Base-by-base conservation (phyloP, 139 green algal genomes). In the Marvania coccoides region DNA sequence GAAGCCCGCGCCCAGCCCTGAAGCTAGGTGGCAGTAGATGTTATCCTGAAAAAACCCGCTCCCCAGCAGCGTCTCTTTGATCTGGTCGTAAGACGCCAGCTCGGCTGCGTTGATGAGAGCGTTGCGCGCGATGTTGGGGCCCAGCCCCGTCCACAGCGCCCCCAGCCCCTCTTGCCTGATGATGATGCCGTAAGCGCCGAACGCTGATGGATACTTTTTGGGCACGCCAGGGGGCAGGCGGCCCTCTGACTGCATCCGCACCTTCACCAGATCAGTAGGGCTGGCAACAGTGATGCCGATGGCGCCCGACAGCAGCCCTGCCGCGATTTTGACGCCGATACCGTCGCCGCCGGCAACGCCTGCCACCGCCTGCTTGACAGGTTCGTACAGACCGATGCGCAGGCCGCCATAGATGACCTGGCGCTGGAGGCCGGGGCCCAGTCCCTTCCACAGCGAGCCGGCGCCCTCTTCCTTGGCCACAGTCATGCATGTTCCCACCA, bases 61-160 rank as follows among this genome's bases (percentile, higher is more conserved):
- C 1, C 13, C 57, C 51, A 95, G 58, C 48, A 93, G 35, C 0
- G 53, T 67, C 72, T 88, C 34, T 71, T 95, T 96, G 68, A 95
- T 89, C 78, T 96, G 87, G 77, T 98, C 94, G 63, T 98, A 99
- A 8, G 65, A 86, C 33, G 94, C 94, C 56, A 98, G 84, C 83
- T 98, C 94, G 1, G 91, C 90, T 2, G 94, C 94, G 63, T 99
- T 99, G 79, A 99, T 95, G 71, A 98, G 87, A 47, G 94, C 88
- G 72, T 98, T 98, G 28, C 94, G 81, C 2, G 86, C 90, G 13
- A 99, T 83, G 81, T 99, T 99, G 47, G 94, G 94, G 1, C 87
- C 88, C 24, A 98, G 61, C 14, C 94, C 94, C 42, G 85, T 96
- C 94, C 94, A 99, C 63, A 99, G 80, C 7, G 81, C 86, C 2